Evolutionary conservation across 208 protist genomes (phyloP), one percentile per base, ranked within the genome.

Genomic region (Herpetomonas muscarum): DNA sequence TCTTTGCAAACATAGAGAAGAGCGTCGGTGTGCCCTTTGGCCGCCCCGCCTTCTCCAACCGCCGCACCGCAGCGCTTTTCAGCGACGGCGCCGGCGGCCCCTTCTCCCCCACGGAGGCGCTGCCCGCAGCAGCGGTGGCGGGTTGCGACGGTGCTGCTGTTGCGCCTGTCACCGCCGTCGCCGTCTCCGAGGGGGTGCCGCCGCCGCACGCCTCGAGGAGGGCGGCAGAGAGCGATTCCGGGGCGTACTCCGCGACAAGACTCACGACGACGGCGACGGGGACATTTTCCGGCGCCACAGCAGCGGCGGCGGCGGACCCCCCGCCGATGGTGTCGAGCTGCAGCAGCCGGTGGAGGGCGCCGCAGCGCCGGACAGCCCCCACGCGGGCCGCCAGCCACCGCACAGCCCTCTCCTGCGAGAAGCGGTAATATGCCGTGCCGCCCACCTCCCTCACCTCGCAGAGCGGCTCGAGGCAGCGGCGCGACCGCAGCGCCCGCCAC

Each of bases 201-300:
- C 79, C 12, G 0, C 77, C 79, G 26, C 75, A 83, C 17, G 81
- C 64, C 7, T 30, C 37, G 1, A 67, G 50, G 21, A 78, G 49
- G n/a, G 41, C 71, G 0, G n/a, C 26, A 21, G 63, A 61, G n/a
- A 86, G 50, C 1, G 64, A 48, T 12, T 75, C 64, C 4, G 78
- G 73, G 17, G 87, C 55, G 60, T 92, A 92, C 67, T 92, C 85
- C 17, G 68, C 56, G 7, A 92, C 79, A 25, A 88, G 64, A 17
- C 62, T 69, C 19, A 78, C 79, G 1, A 74, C 71, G 19, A 81
- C 52, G 0, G 64, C 17, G 41, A 80, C 21, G 19, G 81, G 76
- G 19, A 88, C 78, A 19, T 62, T 64, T 21, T 41, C 28, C 10
- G 37, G 10, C 25, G 44, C 3, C 31, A 37, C 21, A 26, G 52